Evolutionary conservation across 768 basidiomycete genomes (phyloP), one percentile per base, ranked within the genome.

Genomic region (Symmetrospora coprosmae): DNA sequence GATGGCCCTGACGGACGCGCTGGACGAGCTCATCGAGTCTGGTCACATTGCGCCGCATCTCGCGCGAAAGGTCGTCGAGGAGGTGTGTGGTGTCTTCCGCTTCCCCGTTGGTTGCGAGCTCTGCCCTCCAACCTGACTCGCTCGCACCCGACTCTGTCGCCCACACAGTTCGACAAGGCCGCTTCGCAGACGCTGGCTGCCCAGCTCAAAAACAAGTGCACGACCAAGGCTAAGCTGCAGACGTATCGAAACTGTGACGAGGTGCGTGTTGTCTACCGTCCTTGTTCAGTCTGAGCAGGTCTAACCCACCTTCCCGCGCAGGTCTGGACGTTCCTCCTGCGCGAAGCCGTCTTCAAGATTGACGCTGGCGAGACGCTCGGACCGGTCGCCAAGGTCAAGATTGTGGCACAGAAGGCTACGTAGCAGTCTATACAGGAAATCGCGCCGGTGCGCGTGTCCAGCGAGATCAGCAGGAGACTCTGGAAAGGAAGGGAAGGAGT

Each of bases 241-340:
- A 96, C 89, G 1, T 99, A 94, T 73, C 82, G 87, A 7, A 78
- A 88, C 2, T 88, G 87, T 72, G 89, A 92, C 74, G 90, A 91
- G 59, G 69, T 67, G 50, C 27, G 58, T 62, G 8, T 6, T 2
- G n/a, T 19, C 1, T 33, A 5, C 21, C 28, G 50, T 33, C 41
- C 19, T 9, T 45, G 39, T 16, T 2, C 30, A 27, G 0, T 23
- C 4, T 37, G 6, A 11, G 40, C 33, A 28, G 14, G 30, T n/a
- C 38, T n/a, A 13, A 39, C 19, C 14, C 19, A 13, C n/a, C n/a
- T 23, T 25, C 25, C 30, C 8, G 34, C 0, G 1, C 61, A 76
- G 70, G 92, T 97, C 47, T 97, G 94, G 94, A 97, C 92, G 52
- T 99, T 97, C 73, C 86, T 92, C 64, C 86, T 96, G 50, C 87